Conservation (phyloP, 805 yeast genomes). For the Danielozyma ontarioensis region DNA sequence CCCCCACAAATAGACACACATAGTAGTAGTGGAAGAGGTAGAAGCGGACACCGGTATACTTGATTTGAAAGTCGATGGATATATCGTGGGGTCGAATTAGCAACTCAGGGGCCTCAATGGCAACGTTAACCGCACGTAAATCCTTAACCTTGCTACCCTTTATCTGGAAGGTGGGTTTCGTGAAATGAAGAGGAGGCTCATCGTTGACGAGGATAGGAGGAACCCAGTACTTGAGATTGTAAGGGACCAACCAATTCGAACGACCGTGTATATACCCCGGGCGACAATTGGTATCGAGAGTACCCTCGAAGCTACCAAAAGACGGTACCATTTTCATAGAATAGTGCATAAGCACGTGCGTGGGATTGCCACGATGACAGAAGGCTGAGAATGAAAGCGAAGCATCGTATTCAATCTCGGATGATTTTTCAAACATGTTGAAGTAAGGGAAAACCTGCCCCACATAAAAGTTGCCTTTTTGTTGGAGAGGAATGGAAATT, state of each 20-base stretch:
- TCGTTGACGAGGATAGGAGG: constrained; percentile 27
- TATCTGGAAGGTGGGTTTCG: background rate
- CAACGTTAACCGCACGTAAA: constrained; percentile 2
- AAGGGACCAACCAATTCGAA: constrained; percentile 31
- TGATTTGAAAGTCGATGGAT: constrained; percentile 22
- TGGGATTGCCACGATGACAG: constrained; percentile 1
- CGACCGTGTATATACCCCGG: constrained; percentile 14
- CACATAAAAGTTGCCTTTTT: constrained; percentile 14
- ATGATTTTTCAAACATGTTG: constrained; percentile 13
- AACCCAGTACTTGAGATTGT: constrained; percentile 30
- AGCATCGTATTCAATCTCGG: constrained; percentile 9
- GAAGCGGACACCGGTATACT: constrained; percentile 39
- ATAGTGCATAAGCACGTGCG: background rate
- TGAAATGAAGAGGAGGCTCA: background rate
- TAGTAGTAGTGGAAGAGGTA: constrained; percentile 32
- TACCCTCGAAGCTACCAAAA: too few species aligned
- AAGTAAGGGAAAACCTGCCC: constrained; percentile 13
- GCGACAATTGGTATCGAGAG: background rate
- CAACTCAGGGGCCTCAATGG: constrained; percentile 6
- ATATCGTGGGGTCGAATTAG: too few species aligned
- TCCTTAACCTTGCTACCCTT: background rate
- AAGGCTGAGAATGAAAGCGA: background rate
- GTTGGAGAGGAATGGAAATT: constrained; percentile 11
- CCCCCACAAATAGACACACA: constrained; percentile 31
- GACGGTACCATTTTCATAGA: too few species aligned